Evolutionary conservation across 306 rosid species (phyloP), one percentile per base, ranked within the genome.

Genomic region (Benincasa hispida): DNA sequence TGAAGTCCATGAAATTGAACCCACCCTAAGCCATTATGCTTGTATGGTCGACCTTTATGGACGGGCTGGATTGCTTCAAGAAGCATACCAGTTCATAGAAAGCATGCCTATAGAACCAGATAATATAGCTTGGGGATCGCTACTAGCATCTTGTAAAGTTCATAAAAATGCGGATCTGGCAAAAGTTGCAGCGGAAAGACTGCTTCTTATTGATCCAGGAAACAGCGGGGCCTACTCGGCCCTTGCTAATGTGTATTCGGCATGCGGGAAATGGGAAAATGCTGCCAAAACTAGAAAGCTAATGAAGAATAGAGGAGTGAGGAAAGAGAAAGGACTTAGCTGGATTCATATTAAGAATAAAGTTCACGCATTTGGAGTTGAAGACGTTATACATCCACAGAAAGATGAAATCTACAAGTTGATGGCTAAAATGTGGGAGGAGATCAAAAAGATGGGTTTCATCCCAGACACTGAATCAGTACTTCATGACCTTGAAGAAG

Each of bases 21-120:
- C 96, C 54, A 88, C 93, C 78, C 67, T 54, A 63, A 90, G 96
- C 80, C 98, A 88, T 87, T 88, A 80, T 24, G 93, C 92, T 7
- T 93, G 96, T 87, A 91, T 91, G 89, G 76, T 88, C 72, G 97
- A 91, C 83, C 89, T 93, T 34, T 83, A 85, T 58, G 96, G 96
- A 27, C 91, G 97, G 48, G 93, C 96, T 74, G 98, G 97, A 78
- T 83, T 91, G 85, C 92, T 90, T 62, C 88, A 86, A 80, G 97
- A 93, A 78, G 96, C 98, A 67, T 85, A 87, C 55, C 21, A 76
- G 42, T 86, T 91, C 77, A 87, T 91, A 53, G 54, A 69, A 85
- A 69, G 47, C 72, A 89, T 88, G 96, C 94, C 92, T 65, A 65
- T 88, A 68, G 96, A 89, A 82, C 97, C 94, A 24, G 97, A 93